Conservation (phyloP, 2,329 filamentous ascomycete genomes). For the Ascochyta lentis region DNA sequence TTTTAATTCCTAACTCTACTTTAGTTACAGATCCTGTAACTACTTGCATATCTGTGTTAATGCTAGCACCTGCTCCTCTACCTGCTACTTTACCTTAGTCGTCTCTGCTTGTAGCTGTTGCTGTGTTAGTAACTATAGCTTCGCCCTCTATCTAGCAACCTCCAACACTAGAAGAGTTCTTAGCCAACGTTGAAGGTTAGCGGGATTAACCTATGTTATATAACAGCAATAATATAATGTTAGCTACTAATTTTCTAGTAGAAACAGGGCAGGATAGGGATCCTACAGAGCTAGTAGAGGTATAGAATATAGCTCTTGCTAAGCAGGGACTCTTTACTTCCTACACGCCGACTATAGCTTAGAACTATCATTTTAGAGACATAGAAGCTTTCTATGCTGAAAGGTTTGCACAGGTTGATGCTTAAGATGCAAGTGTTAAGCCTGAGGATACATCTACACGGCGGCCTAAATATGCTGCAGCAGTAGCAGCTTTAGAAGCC, state of each 20-base stretch:
- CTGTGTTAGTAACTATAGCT: too few species aligned
- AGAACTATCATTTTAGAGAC: conserved; percentile 25
- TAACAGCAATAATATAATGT: conserved; percentile 20
- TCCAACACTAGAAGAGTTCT: conserved; percentile 2
- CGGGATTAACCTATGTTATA: conserved; percentile 17
- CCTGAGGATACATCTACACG: conserved; percentile 7
- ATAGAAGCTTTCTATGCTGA: conserved; percentile 24
- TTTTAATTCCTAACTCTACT: too few species aligned
- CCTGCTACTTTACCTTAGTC: too few species aligned
- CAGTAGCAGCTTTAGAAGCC: conserved; percentile 13
- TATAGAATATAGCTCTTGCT: conserved; percentile 19
- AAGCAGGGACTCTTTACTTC: conserved; percentile 14
- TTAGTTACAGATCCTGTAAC: too few species aligned
- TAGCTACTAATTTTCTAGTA: conserved; percentile 19
- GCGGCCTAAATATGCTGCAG: conserved; percentile 14
- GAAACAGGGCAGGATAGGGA: conserved; percentile 20
- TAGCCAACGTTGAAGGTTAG: conserved; percentile 11
- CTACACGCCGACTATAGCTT: conserved; percentile 21
- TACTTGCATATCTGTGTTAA: too few species aligned
- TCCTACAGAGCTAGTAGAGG: conserved; percentile 18
- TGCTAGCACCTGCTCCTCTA: too few species aligned
- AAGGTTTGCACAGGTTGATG: conserved; percentile 20
- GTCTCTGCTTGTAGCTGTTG: too few species aligned
- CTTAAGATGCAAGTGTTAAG: conserved; percentile 18
- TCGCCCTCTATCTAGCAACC: too few species aligned